These are phyloP conservation scores for Penicillium waksmanii DNA, from an alignment of 495 filamentous ascomycete genomes.

Conservation along the genomic window DNA sequence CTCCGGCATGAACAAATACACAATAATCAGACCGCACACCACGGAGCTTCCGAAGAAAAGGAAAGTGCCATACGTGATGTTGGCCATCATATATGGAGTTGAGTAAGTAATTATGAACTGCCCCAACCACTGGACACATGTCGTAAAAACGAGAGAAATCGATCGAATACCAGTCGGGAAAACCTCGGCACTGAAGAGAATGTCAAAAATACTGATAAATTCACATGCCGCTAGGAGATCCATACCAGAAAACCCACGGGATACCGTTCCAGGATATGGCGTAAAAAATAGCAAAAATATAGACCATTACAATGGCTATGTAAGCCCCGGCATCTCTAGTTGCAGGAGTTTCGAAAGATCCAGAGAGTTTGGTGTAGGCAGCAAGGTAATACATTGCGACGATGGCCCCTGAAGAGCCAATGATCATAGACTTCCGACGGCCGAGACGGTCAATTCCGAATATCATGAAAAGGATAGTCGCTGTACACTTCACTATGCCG, in stretches of 20 bases:
- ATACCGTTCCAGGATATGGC: slow-evolving; percentile 66
- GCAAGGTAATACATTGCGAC: slow-evolving; percentile 16
- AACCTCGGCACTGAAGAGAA: slow-evolving; percentile 46
- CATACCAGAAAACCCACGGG: slow-evolving; percentile 58
- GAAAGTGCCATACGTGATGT: slow-evolving; percentile 50
- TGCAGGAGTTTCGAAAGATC: slow-evolving; percentile 3
- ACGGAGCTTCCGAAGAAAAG: slow-evolving; percentile 36
- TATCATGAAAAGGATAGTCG: slow-evolving; percentile 22
- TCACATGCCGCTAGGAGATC: slow-evolving; percentile 18
- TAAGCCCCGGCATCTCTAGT: slow-evolving; percentile 36
- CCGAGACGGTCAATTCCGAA: slow-evolving; percentile 28
- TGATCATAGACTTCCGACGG: slow-evolving; percentile 13
- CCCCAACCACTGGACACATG: slow-evolving; percentile 3
- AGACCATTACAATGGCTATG: slow-evolving; percentile 63
- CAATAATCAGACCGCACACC: slow-evolving; percentile 47
- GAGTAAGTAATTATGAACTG: slow-evolving; percentile 12
- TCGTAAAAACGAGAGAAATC: too few relatives aligned
- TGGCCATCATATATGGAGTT: slow-evolving; percentile 29
- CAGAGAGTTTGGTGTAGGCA: slow-evolving; percentile 15
- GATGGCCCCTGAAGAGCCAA: slow-evolving; percentile 8
- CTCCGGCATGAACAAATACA: slow-evolving; percentile 37
- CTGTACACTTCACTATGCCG: slow-evolving; percentile 21
- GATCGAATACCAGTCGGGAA: slow-evolving; percentile 39
- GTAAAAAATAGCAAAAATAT: slow-evolving; percentile 69
- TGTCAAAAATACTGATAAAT: background rate